Evolutionary conservation across 208 protist genomes (phyloP).

Genomic region (Dictyostelium gargantuum): DNA sequence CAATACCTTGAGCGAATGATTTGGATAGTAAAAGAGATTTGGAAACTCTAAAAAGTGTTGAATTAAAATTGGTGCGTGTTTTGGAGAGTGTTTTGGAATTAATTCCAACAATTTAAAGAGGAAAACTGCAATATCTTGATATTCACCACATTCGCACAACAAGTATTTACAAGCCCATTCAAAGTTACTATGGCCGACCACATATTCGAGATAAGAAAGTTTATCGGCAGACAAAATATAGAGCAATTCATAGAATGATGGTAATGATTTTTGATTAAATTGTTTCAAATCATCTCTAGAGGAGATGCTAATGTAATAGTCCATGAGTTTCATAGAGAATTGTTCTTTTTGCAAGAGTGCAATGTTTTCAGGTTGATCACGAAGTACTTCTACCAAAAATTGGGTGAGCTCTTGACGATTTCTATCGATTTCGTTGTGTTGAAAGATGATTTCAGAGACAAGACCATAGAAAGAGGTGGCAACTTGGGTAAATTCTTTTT

Average conservation of each 20-base stretch:
- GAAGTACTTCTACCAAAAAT: conserved; percentile 20
- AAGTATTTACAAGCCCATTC: conserved; percentile 63
- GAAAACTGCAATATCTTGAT: background rate
- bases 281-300: conserved; percentile 62
- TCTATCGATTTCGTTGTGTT: conserved; percentile 49
- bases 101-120: background rate
- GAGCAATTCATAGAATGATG: conserved; percentile 64
- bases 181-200: conserved; percentile 41
- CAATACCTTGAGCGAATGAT: background rate
- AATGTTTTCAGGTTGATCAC: conserved; percentile 38
- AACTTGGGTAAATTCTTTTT: background rate
- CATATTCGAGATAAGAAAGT: conserved; percentile 9
- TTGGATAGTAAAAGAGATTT: background rate
- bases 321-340: conserved; percentile 52
- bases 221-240: background rate
- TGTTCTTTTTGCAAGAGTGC: conserved; percentile 13
- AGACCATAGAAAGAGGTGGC: background rate
- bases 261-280: conserved; percentile 69
- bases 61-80: background rate
- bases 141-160: conserved; percentile 29
- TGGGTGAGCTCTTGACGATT: conserved; percentile 50
- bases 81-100: background rate
- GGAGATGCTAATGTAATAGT: conserved; percentile 66
- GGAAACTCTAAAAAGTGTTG: background rate
- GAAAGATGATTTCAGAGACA: background rate